Conservation (phyloP, 139 green algal genomes). For the Diplosphaera chodatii region DNA sequence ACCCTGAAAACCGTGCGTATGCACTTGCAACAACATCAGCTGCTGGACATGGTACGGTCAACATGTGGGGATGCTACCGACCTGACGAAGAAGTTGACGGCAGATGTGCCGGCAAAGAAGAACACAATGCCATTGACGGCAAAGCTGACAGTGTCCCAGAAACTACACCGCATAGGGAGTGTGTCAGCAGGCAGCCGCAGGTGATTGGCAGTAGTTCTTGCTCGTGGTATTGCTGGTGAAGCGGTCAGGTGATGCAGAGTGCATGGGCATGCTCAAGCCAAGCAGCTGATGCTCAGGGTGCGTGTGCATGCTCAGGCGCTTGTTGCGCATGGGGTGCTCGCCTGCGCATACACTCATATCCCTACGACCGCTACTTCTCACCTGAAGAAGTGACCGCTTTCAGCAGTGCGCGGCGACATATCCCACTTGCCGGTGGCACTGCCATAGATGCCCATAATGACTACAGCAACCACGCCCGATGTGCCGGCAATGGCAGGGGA, state of each 20-base stretch:
- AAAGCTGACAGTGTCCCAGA: conserved; percentile 57
- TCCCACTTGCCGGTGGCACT: conserved; percentile 61
- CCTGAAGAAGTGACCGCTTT: conserved; percentile 34
- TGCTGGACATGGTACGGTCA: too few species aligned
- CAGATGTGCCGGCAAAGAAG: conserved; percentile 60
- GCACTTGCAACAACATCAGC: too few species aligned
- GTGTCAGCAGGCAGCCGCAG: neutral
- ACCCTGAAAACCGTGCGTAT: too few species aligned
- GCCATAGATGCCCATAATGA: conserved; percentile 79
- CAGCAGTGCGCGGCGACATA: conserved; percentile 22
- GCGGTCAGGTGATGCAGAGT: too few species aligned
- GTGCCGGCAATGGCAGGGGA: conserved; percentile 28
- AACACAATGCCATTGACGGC: conserved; percentile 72
- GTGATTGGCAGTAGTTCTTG: too few species aligned
- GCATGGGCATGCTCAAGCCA: too few species aligned
- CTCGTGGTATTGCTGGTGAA: too few species aligned
- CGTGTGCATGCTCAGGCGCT: too few species aligned
- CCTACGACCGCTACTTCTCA: neutral
- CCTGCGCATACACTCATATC: too few species aligned
- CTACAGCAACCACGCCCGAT: conserved; percentile 71
- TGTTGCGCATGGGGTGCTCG: too few species aligned
- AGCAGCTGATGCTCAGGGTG: too few species aligned
- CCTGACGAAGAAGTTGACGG: conserved; percentile 73
- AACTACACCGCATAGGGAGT: neutral
- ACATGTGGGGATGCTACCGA: too few species aligned